phyloP scores from a whole-genome alignment of 1,139 yeast species.

The Magnusiomyces ingens region DNA sequence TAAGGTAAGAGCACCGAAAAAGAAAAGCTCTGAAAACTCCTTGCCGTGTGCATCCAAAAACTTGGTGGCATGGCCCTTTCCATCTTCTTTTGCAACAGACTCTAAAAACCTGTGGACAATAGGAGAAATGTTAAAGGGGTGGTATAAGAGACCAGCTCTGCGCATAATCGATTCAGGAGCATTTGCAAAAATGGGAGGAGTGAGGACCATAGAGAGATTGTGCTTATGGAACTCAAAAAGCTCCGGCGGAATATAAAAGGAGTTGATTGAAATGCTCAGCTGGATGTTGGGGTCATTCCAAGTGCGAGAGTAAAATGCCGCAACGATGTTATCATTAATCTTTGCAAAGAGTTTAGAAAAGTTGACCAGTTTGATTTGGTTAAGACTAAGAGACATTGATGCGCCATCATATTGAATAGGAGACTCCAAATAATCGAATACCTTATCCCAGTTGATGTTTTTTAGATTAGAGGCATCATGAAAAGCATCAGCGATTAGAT shows the following conservation, averaged over 20 bases:
- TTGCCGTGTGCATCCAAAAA: slow-evolving; percentile 32
- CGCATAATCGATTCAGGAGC: slow-evolving; percentile 20
- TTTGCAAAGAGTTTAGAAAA: slow-evolving; percentile 10
- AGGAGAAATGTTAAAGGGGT: slow-evolving; percentile 26
- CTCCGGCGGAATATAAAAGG: slow-evolving; percentile 20
- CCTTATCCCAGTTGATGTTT: slow-evolving; percentile 11
- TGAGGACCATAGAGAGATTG: slow-evolving; percentile 22
- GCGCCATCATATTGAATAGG: slow-evolving; percentile 8
- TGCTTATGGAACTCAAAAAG: slow-evolving; percentile 18
- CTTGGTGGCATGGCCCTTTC: slow-evolving; percentile 22
- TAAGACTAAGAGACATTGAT: slow-evolving; percentile 6
- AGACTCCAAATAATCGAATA: slow-evolving; percentile 6
- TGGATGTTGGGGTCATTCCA: slow-evolving; percentile 26
- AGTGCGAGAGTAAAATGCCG: slow-evolving; percentile 9
- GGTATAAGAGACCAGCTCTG: slow-evolving; percentile 21
- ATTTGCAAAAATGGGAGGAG: slow-evolving; percentile 15
- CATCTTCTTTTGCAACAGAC: slow-evolving; percentile 29
- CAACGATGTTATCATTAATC: slow-evolving; percentile 11
- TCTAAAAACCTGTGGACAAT: slow-evolving; percentile 29
- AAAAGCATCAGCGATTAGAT: slow-evolving; percentile 13
- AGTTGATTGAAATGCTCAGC: slow-evolving; percentile 20
- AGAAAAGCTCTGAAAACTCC: slow-evolving; percentile 32
- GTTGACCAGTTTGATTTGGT: slow-evolving; percentile 7
- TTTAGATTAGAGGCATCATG: slow-evolving; percentile 4
- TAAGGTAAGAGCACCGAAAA: slow-evolving; percentile 32